Evolutionary conservation across 352 stramenopile species (phyloP).

Genomic region (Phytophthora palmivora): DNA sequence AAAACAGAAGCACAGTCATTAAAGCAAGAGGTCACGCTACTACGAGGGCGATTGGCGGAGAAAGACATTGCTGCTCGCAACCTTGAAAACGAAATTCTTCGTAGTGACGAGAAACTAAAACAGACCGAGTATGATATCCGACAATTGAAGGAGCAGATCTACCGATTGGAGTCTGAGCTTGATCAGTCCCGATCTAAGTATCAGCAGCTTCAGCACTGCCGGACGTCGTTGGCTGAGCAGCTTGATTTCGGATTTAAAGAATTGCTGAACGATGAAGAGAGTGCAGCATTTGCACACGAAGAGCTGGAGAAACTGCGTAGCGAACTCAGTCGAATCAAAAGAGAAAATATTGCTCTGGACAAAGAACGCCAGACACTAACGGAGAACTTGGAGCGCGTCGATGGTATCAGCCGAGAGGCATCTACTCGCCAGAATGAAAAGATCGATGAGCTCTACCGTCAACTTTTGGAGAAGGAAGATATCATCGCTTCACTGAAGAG

Average conservation of each 20-base stretch:
- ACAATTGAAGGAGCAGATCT: conserved; percentile 52
- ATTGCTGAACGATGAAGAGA: conserved; percentile 69
- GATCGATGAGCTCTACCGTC: conserved; percentile 63
- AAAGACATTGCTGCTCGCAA: conserved; percentile 53
- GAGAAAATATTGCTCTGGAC: conserved; percentile 39
- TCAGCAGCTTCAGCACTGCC: conserved; percentile 62
- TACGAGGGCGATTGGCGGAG: conserved; percentile 48
- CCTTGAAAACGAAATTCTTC: conserved; percentile 54
- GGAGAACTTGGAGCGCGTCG: conserved; percentile 47
- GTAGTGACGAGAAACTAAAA: conserved; percentile 50
- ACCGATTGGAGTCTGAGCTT: conserved; percentile 47
- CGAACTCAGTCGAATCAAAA: conserved; percentile 52
- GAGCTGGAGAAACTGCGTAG: conserved; percentile 54
- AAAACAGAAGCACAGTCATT: conserved; percentile 47
- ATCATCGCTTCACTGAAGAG: conserved; percentile 45
- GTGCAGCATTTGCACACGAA: conserved; percentile 46
- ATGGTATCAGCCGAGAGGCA: conserved; percentile 33
- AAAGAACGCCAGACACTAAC: conserved; percentile 31
- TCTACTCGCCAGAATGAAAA: conserved; percentile 46
- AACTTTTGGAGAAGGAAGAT: conserved; percentile 60
- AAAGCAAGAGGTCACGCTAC: conserved; percentile 45
- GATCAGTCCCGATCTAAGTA: conserved; percentile 52
- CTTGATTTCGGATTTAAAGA: conserved; percentile 79
- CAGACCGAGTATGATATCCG: conserved; percentile 46
- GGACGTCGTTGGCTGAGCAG: conserved; percentile 57